Base-by-base conservation (phyloP, 2,329 filamentous ascomycete species). In the Acarospora socialis region DNA sequence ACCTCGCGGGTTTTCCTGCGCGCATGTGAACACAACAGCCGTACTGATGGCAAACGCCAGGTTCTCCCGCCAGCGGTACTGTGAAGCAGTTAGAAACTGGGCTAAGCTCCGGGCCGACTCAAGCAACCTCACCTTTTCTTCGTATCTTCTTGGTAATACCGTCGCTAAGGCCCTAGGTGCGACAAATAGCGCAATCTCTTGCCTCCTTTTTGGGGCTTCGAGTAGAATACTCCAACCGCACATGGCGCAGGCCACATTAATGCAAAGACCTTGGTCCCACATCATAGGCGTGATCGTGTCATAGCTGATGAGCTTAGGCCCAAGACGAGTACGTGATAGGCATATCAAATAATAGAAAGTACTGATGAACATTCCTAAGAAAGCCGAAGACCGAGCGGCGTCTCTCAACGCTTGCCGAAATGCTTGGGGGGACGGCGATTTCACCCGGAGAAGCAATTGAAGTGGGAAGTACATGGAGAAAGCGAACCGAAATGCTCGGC, bases 281-380 rank as follows among this genome's bases (percentile, higher is more conserved):
- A 66, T 67, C 49, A 63, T 54, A 4, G 66, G 65, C 18, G 61
- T 64, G 15, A 68, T 48, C 2, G 52, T 52, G 37, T 70, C 64
- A 12, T 50, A 59, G n/a, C 71, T 68, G 15, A 86, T 57, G 8
- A 87, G 14, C 20, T 51, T 68, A 0, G 83, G 83, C 0, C 82
- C 82, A 5, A 90, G 38, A 18, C 80, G 67, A 1, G 76, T 84
- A 26, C 83, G 70, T 4, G 73, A 65, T 0, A 92, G 69, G 49
- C 83, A 92, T 3, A 92, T 78, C 17, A 78, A 75, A 50, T 92
- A 92, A 59, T 86, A 92, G 52, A 87, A 90, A 7, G 84, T 58
- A 1, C 72, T 63, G 42, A 92, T 78, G 52, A 87, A 92, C 0
- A 73, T 59, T 3, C 74, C 81, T 2, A 92, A 65, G 50, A 92